Percentiles rank a stretch among this genome's conserved stretches.
phyloP scores from a whole-genome alignment of 805 yeast species.

The Monosporozyma solicola region DNA sequence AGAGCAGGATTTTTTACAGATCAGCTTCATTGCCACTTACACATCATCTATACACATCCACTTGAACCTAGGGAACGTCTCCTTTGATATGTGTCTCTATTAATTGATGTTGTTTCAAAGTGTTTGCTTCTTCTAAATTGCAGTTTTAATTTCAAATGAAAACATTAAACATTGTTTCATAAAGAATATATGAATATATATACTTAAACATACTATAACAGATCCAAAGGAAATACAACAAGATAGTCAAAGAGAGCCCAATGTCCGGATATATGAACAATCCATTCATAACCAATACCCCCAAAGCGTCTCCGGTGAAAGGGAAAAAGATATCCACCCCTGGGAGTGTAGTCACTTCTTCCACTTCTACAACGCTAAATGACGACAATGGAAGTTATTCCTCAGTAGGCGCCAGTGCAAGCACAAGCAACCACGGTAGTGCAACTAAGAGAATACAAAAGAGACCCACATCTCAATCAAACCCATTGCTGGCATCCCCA shows the following conservation, averaged over 20 bases:
- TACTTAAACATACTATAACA: neutral
- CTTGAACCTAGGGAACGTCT: no score
- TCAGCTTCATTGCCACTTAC: no score
- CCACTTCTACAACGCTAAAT: neutral
- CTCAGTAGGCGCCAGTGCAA: neutral
- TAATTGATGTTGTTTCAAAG: neutral
- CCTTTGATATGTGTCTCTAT: neutral
- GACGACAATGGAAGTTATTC: neutral
- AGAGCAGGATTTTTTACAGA: neutral
- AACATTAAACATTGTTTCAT: neutral
- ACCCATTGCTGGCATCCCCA: conserved; percentile 23
- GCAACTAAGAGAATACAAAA: conserved; percentile 1
- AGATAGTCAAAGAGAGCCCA: neutral
- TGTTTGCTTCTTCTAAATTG: neutral
- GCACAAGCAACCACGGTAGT: neutral
- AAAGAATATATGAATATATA: neutral
- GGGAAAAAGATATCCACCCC: neutral
- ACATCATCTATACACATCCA: no score
- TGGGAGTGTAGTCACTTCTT: neutral
- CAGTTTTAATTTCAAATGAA: neutral
- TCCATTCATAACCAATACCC: conserved; percentile 29
- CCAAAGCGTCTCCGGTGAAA: conserved; percentile 23
- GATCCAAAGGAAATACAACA: neutral
- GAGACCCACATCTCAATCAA: conserved; percentile 11
- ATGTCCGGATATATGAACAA: conserved; percentile 9